phyloP scores from a whole-genome alignment of 768 basidiomycete species.

The Crepidotus variabilis region DNA sequence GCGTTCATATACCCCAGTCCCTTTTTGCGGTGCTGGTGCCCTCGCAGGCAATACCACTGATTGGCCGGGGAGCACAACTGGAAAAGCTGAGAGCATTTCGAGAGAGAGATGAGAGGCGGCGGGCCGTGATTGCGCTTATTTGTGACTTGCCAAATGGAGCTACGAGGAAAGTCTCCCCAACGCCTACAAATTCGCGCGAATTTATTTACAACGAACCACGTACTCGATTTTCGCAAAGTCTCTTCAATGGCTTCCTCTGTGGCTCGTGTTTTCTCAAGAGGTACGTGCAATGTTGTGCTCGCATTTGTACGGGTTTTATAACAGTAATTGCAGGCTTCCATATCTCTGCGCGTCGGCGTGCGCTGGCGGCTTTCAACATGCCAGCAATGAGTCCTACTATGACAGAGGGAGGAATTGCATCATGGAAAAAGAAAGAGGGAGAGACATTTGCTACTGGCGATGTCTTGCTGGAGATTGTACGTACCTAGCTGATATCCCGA shows the following conservation, averaged over 20 bases:
- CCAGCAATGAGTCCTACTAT: slow-evolving; percentile 99
- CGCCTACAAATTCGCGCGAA: slow-evolving; percentile 12
- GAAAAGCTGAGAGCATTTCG: slow-evolving; percentile 13
- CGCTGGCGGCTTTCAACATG: slow-evolving; percentile 88
- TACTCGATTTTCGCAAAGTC: slow-evolving; percentile 3
- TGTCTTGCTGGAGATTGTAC: slow-evolving; percentile 92
- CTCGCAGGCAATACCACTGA: slow-evolving; percentile 56
- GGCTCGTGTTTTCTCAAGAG: slow-evolving; percentile 63
- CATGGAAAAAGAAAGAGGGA: slow-evolving; percentile 97
- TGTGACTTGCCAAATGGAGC: slow-evolving; percentile 9
- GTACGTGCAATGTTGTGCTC: slow-evolving; percentile 34
- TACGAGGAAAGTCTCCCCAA: slow-evolving; percentile 17
- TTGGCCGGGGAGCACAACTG: slow-evolving; percentile 71
- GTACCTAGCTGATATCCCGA: slow-evolving; percentile 20
- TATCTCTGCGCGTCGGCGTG: slow-evolving; percentile 72
- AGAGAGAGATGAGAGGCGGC: background rate
- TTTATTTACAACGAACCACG: slow-evolving; percentile 1
- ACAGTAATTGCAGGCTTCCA: slow-evolving; percentile 59
- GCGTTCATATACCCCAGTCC: slow-evolving; percentile 62
- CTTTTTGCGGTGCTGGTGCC: slow-evolving; percentile 50
- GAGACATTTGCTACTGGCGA: slow-evolving; percentile 87
- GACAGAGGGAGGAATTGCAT: slow-evolving; percentile 98
- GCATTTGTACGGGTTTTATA: background rate
- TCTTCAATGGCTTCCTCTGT: slow-evolving; percentile 56
- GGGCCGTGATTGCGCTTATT: slow-evolving; percentile 1